A percentile compares a stretch with the other conserved stretches of the same genome.
These are phyloP conservation scores for Lachancea meyersii DNA, from an alignment of 805 yeast genomes.

Conservation along the genomic window DNA sequence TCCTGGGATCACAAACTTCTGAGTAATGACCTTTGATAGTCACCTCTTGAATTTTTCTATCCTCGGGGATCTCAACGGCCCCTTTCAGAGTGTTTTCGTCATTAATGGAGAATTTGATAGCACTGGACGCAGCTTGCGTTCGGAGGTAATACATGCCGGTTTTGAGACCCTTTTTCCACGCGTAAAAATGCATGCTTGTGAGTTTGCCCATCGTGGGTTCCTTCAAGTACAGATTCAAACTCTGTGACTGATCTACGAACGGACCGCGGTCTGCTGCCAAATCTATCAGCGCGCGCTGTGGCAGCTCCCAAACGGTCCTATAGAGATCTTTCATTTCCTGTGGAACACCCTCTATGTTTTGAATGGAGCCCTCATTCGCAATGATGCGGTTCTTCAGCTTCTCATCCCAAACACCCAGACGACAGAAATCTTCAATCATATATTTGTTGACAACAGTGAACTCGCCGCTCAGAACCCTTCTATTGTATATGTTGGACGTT, in stretches of 20 bases:
- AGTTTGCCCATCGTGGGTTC: conserved; percentile 92
- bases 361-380: conserved; percentile 76
- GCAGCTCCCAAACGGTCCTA: conserved; percentile 93
- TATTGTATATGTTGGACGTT: conserved; percentile 82
- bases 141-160: conserved; percentile 96
- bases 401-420: conserved; percentile 74
- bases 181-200: conserved; percentile 94
- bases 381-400: conserved; percentile 70
- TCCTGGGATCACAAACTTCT: conserved; percentile 12
- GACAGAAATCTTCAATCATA: conserved; percentile 70
- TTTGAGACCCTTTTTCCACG: conserved; percentile 94
- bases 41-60: conserved; percentile 6
- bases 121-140: conserved; percentile 94
- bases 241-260: conserved; percentile 87
- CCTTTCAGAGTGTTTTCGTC: conserved; percentile 48
- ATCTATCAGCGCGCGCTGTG: conserved; percentile 76
- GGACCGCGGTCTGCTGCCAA: conserved; percentile 80
- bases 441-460: conserved; percentile 85
- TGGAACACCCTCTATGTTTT: conserved; percentile 65
- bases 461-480: conserved; percentile 89
- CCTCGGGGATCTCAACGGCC: conserved; percentile 30
- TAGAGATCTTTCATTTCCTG: conserved; percentile 65
- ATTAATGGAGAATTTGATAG: conserved; percentile 82
- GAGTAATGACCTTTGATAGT: conserved; percentile 15
- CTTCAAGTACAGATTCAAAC: conserved; percentile 76